Evolutionary conservation across 176 grass and related monocot species (phyloP), one percentile per base, ranked within the genome.

Genomic region (Thalia dealbata): DNA sequence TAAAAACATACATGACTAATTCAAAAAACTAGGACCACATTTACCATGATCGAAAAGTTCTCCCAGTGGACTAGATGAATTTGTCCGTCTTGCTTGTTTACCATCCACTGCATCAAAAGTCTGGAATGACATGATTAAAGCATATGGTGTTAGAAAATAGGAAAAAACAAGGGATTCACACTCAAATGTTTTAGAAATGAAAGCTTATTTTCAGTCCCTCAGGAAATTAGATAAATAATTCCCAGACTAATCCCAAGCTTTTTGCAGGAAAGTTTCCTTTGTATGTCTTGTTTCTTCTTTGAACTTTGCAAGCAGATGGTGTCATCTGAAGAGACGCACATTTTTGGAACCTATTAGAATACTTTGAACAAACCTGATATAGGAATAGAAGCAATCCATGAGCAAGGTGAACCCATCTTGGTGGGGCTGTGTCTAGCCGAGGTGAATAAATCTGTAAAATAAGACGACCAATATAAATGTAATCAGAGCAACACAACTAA

Each of bases 41-140:
- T 70, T 92, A 97, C 95, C 95, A 81, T 97, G 95, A 80, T 97
- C 95, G 61, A 97, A 99, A 84, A 97, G 87, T 91, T 97, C 95
- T 91, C 95, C 95, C 71, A 97, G 73, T 75, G 95, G 95, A 86
- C 95, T 97, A 42, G 95, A 97, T 78, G 95, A 97, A 79, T 89
- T 93, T 71, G 95, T 97, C 13, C 95, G 90, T 71, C 93, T 97
- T 15, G 95, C 95, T 92, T 97, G 95, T 80, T 97, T 97, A 77
- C 95, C 95, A 91, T 97, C 95, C 78, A 97, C 85, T 75, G 95
- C 95, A 86, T 97, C 95, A 86, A 97, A 97, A 76, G 95, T 97
- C 95, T 97, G 84, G 43, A 27, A 74, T 42, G 87, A 43, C 15
- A 67, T 21, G 24, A 46, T 71, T 50, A 28, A 70, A 61, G 21